A percentile compares a stretch with the other conserved stretches of the same genome.
phyloP scores from a whole-genome alignment of 768 basidiomycete genomes.

The Tephrocybe rancida region DNA sequence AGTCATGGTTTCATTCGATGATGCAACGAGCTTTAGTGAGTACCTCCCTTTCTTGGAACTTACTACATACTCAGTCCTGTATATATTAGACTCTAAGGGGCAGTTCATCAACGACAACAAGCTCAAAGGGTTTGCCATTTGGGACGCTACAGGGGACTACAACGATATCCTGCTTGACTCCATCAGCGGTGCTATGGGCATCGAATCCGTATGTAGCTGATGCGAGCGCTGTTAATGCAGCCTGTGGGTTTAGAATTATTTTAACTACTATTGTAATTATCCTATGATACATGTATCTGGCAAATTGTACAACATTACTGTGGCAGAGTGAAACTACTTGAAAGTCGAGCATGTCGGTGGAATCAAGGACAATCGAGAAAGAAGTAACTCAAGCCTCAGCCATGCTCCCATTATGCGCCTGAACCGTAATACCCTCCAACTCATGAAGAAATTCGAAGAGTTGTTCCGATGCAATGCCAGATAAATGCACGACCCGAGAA shows the following conservation, averaged over 20 bases:
- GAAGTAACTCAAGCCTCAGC: too few species aligned
- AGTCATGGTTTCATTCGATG: constrained; percentile 70
- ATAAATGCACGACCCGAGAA: too few species aligned
- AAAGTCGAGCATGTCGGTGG: too few species aligned
- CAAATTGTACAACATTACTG: too few species aligned
- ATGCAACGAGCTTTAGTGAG: constrained; percentile 57
- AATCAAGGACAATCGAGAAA: too few species aligned
- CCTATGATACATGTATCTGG: too few species aligned
- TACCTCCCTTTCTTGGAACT: neutral
- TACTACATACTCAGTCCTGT: neutral
- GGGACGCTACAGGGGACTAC: constrained; percentile 67
- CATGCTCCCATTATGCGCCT: too few species aligned
- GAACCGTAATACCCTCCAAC: too few species aligned
- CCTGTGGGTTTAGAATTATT: neutral
- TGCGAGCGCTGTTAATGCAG: neutral
- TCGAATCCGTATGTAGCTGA: constrained; percentile 20
- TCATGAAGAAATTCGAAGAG: too few species aligned
- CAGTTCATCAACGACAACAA: constrained; percentile 53
- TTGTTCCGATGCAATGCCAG: too few species aligned
- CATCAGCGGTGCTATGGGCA: constrained; percentile 45
- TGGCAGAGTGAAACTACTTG: too few species aligned
- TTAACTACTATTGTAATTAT: too few species aligned
- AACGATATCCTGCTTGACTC: constrained; percentile 57
- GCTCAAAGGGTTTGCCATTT: constrained; percentile 67
- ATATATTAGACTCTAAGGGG: constrained; percentile 52